Evolutionary conservation across 768 basidiomycete species (phyloP), one percentile per base, ranked within the genome.

Genomic region (Tulasnella sp.): DNA sequence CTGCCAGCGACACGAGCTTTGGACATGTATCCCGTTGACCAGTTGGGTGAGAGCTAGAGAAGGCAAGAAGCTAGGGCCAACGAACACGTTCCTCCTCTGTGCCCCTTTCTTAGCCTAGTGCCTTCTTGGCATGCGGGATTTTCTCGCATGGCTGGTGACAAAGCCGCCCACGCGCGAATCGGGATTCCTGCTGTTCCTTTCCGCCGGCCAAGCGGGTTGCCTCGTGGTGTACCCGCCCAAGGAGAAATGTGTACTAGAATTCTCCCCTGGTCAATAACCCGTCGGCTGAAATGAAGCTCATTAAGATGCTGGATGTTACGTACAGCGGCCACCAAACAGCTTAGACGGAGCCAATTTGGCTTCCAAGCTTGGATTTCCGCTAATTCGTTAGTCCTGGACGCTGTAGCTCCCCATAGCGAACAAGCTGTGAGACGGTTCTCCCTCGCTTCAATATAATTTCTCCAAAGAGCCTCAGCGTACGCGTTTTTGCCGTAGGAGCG

Each of bases 231-330:
- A 6, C 23, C 51, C n/a, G 23, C 11, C 51, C 51, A 51, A 23
- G 51, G 6, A 51, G 51, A 51, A 51, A 51, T 44, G 51, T 11
- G 20, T 6, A 51, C 29, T 35, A 15, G 32, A 67, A 67, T 67
- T 67, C 61, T 32, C 29, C 61, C 61, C 61, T 35, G 26, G 13
- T 67, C 61, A 67, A 67, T 67, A 18, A 29, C 61, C 51, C 61
- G 32, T 67, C 61, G 61, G 61, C 29, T 67, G 61, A 67, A 67
- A 67, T 67, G 61, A 67, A 67, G 61, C 61, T 32, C n/a, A 18
- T 1, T 32, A 35, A 26, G 29, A 67, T 26, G 26, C 7, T 35
- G 26, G 11, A 5, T 7, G 13, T 67, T 67, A 29, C 29, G 29
- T 29, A 26, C 35, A 67, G 61, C 5, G 32, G 29, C 26, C 35